phyloP scores from a whole-genome alignment of 2,329 filamentous ascomycete genomes.

The Aspergillus versicolor region DNA sequence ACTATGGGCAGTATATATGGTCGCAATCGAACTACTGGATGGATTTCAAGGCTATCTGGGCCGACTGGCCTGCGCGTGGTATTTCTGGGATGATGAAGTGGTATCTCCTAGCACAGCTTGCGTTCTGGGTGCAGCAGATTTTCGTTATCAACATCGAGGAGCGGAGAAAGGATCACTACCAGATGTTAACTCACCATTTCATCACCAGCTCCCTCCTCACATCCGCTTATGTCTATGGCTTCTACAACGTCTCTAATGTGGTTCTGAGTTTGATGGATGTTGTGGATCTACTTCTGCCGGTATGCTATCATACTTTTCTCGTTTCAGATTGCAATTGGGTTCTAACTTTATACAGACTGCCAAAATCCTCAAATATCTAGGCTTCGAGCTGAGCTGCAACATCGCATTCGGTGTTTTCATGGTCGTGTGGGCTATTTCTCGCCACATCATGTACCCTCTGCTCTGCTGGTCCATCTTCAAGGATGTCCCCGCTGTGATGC shows the following conservation, averaged over 20 bases:
- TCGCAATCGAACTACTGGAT: slow-evolving; percentile 74
- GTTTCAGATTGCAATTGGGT: neutral
- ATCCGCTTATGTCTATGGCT: slow-evolving; percentile 80
- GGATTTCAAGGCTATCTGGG: slow-evolving; percentile 77
- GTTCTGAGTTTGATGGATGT: slow-evolving; percentile 92
- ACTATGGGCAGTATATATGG: slow-evolving; percentile 68
- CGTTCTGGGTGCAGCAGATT: slow-evolving; percentile 93
- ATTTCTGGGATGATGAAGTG: slow-evolving; percentile 73
- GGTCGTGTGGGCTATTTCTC: slow-evolving; percentile 75
- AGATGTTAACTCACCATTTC: slow-evolving; percentile 95
- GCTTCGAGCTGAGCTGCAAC: slow-evolving; percentile 75
- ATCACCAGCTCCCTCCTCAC: slow-evolving; percentile 81
- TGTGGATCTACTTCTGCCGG: slow-evolving; percentile 82
- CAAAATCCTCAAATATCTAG: slow-evolving; percentile 90
- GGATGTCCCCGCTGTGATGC: slow-evolving; percentile 62
- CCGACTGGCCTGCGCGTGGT: slow-evolving; percentile 77
- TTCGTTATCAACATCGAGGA: slow-evolving; percentile 94
- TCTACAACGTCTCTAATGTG: slow-evolving; percentile 82
- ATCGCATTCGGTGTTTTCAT: slow-evolving; percentile 82
- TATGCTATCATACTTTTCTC: slow-evolving; percentile 47
- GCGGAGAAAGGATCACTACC: slow-evolving; percentile 87
- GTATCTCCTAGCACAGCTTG: slow-evolving; percentile 87
- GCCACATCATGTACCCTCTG: slow-evolving; percentile 76
- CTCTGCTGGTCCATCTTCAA: slow-evolving; percentile 80
- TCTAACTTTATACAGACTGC: slow-evolving; percentile 60